Evolutionary conservation across 2,329 filamentous ascomycete species (phyloP).

Genomic region (Calonectria fujianensis): DNA sequence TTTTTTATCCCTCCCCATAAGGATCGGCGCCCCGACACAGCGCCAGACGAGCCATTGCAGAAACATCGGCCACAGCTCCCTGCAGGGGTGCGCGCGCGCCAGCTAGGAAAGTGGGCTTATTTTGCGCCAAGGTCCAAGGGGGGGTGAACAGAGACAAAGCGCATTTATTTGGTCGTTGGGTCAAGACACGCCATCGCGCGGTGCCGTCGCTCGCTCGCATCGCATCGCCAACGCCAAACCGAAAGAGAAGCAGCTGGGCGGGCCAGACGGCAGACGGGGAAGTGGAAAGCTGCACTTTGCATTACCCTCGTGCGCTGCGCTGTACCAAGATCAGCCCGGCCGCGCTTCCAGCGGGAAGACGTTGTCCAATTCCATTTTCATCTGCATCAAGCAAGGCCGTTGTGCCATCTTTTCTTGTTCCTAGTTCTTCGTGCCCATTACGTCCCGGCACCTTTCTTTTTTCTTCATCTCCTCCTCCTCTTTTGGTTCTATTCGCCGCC

Average conservation of each 20-base stretch:
- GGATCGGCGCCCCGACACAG: conserved; percentile 28
- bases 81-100: conserved; percentile 46
- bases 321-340: conserved; percentile 9
- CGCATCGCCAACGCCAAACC: conserved; percentile 44
- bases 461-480: conserved; percentile 18
- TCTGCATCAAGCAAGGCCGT: conserved; percentile 21
- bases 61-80: conserved; percentile 38
- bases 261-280: conserved; percentile 7
- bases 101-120: conserved; percentile 51
- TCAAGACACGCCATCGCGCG: conserved; percentile 46
- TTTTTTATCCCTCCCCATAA: conserved; percentile 11
- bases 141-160: conserved; percentile 42
- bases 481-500: conserved; percentile 12
- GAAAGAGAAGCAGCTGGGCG: conserved; percentile 36
- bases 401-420: conserved; percentile 21
- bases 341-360: conserved; percentile 38
- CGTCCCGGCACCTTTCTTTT: conserved; percentile 19
- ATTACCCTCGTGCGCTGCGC: conserved; percentile 9
- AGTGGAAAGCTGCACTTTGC: conserved; percentile 27
- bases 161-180: conserved; percentile 41
- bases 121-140: conserved; percentile 43
- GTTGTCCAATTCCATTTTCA: conserved; percentile 27
- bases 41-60: conserved; percentile 29
- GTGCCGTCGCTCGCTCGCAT: conserved; percentile 32
- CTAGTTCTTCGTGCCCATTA: conserved; percentile 13